Conservation (phyloP, 1,139 yeast genomes). For the Scheffersomyces titani region DNA sequence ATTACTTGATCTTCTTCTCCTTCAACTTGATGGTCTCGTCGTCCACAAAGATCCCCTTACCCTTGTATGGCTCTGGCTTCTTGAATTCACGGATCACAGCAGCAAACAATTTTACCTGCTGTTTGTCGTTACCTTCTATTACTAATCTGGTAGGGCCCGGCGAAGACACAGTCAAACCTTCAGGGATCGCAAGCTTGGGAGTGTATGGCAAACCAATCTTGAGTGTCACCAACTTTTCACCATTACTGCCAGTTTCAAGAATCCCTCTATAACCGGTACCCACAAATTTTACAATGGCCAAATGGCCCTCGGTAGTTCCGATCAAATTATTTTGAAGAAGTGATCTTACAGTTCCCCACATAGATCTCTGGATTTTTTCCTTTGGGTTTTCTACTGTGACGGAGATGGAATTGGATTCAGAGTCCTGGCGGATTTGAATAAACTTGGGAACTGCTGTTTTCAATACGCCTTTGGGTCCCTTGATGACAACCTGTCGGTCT, state of each 20-base stretch:
- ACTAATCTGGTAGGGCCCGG: slow-evolving; percentile 90
- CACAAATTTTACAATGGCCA: slow-evolving; percentile 82
- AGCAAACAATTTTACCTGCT: slow-evolving; percentile 84
- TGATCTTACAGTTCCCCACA: slow-evolving; percentile 96
- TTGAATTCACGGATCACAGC: slow-evolving; percentile 83
- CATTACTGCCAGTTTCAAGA: slow-evolving; percentile 56
- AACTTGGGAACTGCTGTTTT: slow-evolving; percentile 72
- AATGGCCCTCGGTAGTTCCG: slow-evolving; percentile 93
- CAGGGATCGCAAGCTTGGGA: slow-evolving; percentile 78
- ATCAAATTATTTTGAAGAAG: slow-evolving; percentile 72
- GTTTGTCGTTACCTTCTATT: slow-evolving; percentile 86
- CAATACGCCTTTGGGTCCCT: slow-evolving; percentile 80
- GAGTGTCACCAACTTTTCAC: slow-evolving; percentile 63
- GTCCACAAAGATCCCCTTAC: slow-evolving; percentile 94
- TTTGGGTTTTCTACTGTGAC: slow-evolving; percentile 60
- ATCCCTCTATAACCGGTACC: slow-evolving; percentile 97
- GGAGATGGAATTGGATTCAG: slow-evolving; percentile 36
- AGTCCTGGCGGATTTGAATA: slow-evolving; percentile 39
- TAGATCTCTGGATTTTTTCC: slow-evolving; percentile 70
- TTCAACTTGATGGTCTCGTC: slow-evolving; percentile 88
- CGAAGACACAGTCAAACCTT: slow-evolving; percentile 67
- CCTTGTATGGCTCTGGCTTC: slow-evolving; percentile 98
- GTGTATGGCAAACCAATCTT: slow-evolving; percentile 74
- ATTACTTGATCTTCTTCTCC: slow-evolving; percentile 86
- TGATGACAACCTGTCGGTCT: slow-evolving; percentile 62